Evolutionary conservation across 2,329 filamentous ascomycete genomes (phyloP), one percentile per base, ranked within the genome.

Genomic region (Monilinia polystroma): DNA sequence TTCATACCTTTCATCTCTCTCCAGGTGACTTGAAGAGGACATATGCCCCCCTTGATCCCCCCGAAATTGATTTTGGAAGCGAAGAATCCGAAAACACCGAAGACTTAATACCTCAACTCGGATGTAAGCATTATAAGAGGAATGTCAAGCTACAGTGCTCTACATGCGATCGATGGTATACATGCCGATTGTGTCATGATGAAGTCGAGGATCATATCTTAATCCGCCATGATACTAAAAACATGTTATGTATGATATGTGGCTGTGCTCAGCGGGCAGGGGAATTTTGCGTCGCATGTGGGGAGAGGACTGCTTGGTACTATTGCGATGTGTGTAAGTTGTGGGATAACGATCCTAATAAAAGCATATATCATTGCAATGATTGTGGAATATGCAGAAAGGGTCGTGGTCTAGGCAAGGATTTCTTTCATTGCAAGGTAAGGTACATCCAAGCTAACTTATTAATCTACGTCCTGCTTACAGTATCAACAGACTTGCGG

Each of bases 231-330:
- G 90, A 91, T 73, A 99, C 94, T 10, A 90, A 89, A 77, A 90
- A 97, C 74, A 99, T 99, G 95, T 84, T 99, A 7, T 99, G 95
- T 78, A 99, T 99, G 95, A 83, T 93, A 38, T 99, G 95, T 77
- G 87, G 88, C 8, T 92, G 90, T 66, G 89, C 95, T 2, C 95
- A 99, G 74, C 86, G 86, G 66, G 93, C 91, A 4, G 87, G 87
- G 41, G 92, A 96, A 70, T 83, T 86, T 63, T 99, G 95, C 77
- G 82, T 84, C 62, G 83, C 86, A 66, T 99, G 95, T 76, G 90
- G 88, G 23, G 87, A 88, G 72, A 85, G 87, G 67, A 87, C 92
- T 8, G 93, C 94, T 16, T 90, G 90, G 75, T 98, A 98, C 78
- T 99, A 96, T 76, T 99, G 95, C 79, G 85, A 87, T 64, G 90